phyloP scores from a whole-genome alignment of 371 early-diverging fungal genomes.

The Rhizomucor pusillus region DNA sequence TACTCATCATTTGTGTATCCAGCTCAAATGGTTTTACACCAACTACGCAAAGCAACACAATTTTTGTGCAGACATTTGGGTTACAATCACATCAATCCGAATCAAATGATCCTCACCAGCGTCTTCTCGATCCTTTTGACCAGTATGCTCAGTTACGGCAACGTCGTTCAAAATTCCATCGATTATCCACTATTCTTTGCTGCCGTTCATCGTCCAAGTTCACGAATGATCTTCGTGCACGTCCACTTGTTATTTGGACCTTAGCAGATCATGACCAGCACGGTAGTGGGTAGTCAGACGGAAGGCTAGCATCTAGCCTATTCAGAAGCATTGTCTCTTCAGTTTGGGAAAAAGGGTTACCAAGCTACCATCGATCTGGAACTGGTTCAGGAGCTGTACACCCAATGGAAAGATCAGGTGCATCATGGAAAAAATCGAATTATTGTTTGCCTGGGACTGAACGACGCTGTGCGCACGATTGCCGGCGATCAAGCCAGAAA shows the following conservation, averaged over 20 bases:
- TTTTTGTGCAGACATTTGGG: neutral
- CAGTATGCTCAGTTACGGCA: constrained; percentile 7
- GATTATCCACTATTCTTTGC: constrained; percentile 12
- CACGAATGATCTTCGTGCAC: constrained; percentile 7
- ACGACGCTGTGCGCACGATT: too few species aligned
- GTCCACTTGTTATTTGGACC: neutral
- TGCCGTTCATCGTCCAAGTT: constrained; percentile 14
- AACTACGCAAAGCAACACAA: constrained; percentile 1
- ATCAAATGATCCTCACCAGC: too few species aligned
- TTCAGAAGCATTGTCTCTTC: neutral
- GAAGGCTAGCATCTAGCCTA: neutral
- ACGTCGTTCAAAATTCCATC: constrained; percentile 15
- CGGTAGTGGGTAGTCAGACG: neutral
- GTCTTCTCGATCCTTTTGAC: neutral
- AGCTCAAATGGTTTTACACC: neutral
- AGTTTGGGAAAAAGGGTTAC: neutral
- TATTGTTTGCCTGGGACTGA: too few species aligned
- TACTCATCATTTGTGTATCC: neutral
- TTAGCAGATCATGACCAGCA: neutral
- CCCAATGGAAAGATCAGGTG: too few species aligned
- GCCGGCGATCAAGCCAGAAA: too few species aligned
- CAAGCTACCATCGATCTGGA: too few species aligned
- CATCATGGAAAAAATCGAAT: too few species aligned
- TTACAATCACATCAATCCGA: too few species aligned
- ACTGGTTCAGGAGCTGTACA: too few species aligned